Conservation (phyloP, 345 rosid genomes). For the Brassica juncea region DNA sequence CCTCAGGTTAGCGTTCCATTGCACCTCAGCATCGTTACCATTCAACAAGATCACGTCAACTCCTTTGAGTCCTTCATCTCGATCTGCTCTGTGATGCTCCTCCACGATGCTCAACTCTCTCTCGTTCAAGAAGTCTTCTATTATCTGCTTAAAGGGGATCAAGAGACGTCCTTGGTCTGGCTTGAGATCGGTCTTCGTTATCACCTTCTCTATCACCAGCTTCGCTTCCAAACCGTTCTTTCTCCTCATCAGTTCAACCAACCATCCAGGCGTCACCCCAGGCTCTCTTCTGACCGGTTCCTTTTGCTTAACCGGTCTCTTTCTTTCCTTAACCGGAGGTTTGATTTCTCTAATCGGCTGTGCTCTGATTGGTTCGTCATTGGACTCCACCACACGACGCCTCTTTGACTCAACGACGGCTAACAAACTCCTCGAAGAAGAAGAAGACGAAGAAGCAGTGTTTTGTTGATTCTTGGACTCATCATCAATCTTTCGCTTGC, state of each 20-base stretch:
- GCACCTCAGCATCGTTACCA: not conserved
- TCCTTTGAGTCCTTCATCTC: not conserved
- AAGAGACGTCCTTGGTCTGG: not conserved
- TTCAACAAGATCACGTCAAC: constrained; percentile 13
- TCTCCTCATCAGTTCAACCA: not conserved
- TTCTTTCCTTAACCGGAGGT: not conserved
- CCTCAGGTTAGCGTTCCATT: not conserved
- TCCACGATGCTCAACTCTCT: not conserved
- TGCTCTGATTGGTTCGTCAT: not conserved
- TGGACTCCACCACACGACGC: not conserved
- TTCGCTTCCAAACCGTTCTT: not conserved
- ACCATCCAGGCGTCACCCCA: not conserved
- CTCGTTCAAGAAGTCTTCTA: not conserved
- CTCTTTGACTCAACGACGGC: not conserved
- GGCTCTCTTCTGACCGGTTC: not conserved
- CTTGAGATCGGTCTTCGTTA: not conserved
- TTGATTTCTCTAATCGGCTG: not conserved
- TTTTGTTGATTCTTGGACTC: not conserved
- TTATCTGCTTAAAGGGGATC: not conserved
- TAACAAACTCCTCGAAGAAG: not conserved
- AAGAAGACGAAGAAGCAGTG: not conserved
- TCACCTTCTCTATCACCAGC: not conserved
- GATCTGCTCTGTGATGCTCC: not conserved
- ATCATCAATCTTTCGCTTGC: not conserved
- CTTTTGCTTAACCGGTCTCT: not conserved